Base-by-base conservation (phyloP, 257 asterid species). In the Gardenia jasminoides region DNA sequence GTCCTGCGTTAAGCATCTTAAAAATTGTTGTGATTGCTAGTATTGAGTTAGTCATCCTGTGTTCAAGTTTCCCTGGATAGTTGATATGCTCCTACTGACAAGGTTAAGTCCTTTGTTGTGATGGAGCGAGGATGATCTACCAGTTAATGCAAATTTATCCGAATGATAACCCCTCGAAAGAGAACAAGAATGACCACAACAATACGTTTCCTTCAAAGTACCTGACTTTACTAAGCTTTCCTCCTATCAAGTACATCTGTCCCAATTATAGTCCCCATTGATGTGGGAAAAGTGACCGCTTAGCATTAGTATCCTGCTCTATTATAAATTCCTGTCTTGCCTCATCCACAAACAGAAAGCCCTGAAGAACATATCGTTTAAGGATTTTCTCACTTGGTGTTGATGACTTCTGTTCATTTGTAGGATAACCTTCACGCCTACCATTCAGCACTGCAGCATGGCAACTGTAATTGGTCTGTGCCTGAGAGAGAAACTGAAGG, bases 371-470 rank as follows among this genome's bases (percentile, higher is more conserved):
- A 65, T 24, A 52, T 47, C 44, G 46, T 33, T 30, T 56, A 13
- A 15, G 67, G 48, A 44, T 80, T 56, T 16, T 56, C 58, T 73
- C 61, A 9, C 13, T 12, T 64, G n/a, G 17, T 3, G 44, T 52
- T 26, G 26, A 81, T 9, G 77, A 30, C 9, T 56, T 66, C 15
- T 48, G 2, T 70, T 69, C 33, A 31, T 76, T 66, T 79, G 73
- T n/a, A 94, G 99, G 96, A 87, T 94, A 65, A 91, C 93, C 68
- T 94, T 94, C 91, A 94, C 93, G 6, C 98, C 99, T 10, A 94
- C 99, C n/a, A 91, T 94, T 77, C 97, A 90, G 84, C 98, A 94
- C 78, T 93, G 99, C 91, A 94, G 87, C 87, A 90, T 94, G 99
- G 96, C 99, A 3, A 88, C 92, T 1, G 96, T 93, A 3, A 93